A percentile compares a stretch with the other conserved stretches of the same genome.
Evolutionary conservation across 768 basidiomycete genomes (phyloP).

Genomic region (Lactarius psammicola): DNA sequence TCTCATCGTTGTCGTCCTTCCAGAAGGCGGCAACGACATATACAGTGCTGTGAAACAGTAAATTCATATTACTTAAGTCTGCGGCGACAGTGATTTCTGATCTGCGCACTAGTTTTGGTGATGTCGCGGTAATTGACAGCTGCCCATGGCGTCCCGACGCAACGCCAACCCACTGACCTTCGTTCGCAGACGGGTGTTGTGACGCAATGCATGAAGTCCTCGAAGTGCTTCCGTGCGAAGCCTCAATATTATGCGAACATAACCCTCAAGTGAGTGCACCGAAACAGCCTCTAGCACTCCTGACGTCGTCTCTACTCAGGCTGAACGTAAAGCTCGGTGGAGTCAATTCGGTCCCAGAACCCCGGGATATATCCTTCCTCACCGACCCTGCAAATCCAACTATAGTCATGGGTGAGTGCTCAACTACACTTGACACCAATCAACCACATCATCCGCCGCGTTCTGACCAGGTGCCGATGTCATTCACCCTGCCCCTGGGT

Average conservation of each 20-base stretch:
- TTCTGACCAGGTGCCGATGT: slow-evolving; percentile 65
- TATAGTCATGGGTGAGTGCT: slow-evolving; percentile 64
- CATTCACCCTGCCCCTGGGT: slow-evolving; percentile 79
- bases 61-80: slow-evolving; percentile 32
- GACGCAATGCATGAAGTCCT: slow-evolving; percentile 72
- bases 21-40: slow-evolving; percentile 71
- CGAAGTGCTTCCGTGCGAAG: slow-evolving; percentile 65
- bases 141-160: background rate
- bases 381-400: slow-evolving; percentile 73
- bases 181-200: slow-evolving; percentile 61
- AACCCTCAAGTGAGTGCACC: slow-evolving; percentile 60
- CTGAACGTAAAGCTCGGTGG: slow-evolving; percentile 85
- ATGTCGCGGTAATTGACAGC: slow-evolving; percentile 47
- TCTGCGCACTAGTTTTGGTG: slow-evolving; percentile 59
- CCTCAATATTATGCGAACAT: slow-evolving; percentile 82
- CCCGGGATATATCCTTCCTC: slow-evolving; percentile 59
- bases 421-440: slow-evolving; percentile 3
- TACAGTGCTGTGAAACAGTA: slow-evolving; percentile 80
- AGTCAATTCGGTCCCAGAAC: slow-evolving; percentile 75
- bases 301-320: slow-evolving; percentile 38
- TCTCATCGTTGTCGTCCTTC: slow-evolving; percentile 66
- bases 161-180: slow-evolving; percentile 4
- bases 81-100: background rate
- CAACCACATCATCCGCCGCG: background rate
- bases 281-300: background rate